phyloP scores from a whole-genome alignment of 495 filamentous ascomycete species.

The Cercophora newfieldiana region DNA sequence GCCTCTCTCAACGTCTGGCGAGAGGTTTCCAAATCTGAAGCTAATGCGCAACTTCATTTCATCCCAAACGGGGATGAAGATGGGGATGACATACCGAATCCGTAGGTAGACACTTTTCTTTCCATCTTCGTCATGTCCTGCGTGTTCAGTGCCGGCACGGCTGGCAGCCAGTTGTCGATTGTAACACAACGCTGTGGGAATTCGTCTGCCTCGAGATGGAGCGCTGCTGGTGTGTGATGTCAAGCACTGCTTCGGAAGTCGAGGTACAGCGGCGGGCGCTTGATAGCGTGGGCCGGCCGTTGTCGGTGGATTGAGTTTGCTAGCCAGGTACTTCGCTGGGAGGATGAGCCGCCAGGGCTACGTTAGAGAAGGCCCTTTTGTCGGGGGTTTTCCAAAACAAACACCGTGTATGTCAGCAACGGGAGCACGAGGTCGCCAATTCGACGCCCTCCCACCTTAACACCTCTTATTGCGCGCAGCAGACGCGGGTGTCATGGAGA shows the following conservation, averaged over 20 bases:
- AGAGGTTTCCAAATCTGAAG: background rate
- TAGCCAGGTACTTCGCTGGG: background rate
- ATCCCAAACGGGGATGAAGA: background rate
- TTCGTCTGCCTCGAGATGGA: slow-evolving; percentile 20
- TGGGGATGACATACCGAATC: slow-evolving; percentile 5
- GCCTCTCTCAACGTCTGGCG: background rate
- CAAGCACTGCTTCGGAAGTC: background rate
- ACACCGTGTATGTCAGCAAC: slow-evolving; percentile 6
- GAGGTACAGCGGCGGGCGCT: background rate
- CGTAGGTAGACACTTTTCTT: background rate
- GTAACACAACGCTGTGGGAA: background rate
- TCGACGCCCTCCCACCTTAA: slow-evolving; percentile 14
- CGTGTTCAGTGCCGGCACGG: background rate
- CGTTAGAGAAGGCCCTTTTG: background rate
- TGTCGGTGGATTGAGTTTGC: slow-evolving; percentile 14
- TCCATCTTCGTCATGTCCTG: slow-evolving; percentile 14
- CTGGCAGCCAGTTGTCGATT: background rate
- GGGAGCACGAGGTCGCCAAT: background rate
- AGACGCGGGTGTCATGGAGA: slow-evolving; percentile 4
- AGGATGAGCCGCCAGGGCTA: background rate
- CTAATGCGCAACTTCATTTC: background rate
- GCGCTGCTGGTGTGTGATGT: background rate
- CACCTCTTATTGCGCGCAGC: slow-evolving; percentile 3
- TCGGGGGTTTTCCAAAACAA: background rate
- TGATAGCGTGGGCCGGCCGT: background rate